A percentile compares a stretch with the other conserved stretches of the same genome.
Conservation (phyloP, 176 grass and related monocot species). For the Cenchrus americanus region DNA sequence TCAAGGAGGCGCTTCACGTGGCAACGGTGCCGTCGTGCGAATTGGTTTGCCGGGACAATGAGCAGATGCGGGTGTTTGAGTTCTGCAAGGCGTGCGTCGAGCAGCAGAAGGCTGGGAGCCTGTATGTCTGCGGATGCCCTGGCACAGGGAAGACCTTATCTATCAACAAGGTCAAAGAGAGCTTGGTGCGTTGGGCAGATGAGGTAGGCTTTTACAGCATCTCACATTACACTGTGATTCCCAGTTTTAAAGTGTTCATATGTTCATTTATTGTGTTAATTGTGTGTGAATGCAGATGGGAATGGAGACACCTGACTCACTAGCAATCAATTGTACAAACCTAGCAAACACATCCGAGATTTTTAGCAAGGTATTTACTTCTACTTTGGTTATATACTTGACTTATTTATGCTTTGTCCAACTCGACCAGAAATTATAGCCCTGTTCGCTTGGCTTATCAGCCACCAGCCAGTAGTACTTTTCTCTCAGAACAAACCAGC, state of each 20-base stretch:
- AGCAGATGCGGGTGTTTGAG: slow-evolving; percentile 73
- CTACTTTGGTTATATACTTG: background rate
- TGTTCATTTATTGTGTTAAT: slow-evolving; percentile 20
- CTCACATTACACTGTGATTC: background rate
- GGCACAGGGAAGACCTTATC: slow-evolving; percentile 94
- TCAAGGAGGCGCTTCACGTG: slow-evolving; percentile 82
- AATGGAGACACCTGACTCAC: slow-evolving; percentile 60
- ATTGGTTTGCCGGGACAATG: slow-evolving; percentile 72
- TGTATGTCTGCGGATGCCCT: slow-evolving; percentile 84
- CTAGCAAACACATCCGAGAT: slow-evolving; percentile 72
- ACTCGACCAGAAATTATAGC: background rate
- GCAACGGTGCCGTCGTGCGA: slow-evolving; percentile 57
- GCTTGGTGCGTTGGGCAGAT: slow-evolving; percentile 60
- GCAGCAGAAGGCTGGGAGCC: slow-evolving; percentile 66
- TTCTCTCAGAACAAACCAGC: no score
- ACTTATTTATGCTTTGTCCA: slow-evolving; percentile 5
- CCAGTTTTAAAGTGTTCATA: slow-evolving; percentile 1
- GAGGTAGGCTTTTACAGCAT: slow-evolving; percentile 51
- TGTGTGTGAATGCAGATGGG: slow-evolving; percentile 45
- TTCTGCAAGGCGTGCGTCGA: slow-evolving; percentile 72
- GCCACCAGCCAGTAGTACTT: no score
- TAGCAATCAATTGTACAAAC: slow-evolving; percentile 89
- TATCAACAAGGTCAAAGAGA: slow-evolving; percentile 68
- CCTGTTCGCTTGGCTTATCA: no score
- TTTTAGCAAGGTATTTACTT: slow-evolving; percentile 79